Percentiles rank a stretch among this genome's conserved stretches.
Evolutionary conservation across 768 basidiomycete genomes (phyloP).

Genomic region (Basidioascus undulatus): DNA sequence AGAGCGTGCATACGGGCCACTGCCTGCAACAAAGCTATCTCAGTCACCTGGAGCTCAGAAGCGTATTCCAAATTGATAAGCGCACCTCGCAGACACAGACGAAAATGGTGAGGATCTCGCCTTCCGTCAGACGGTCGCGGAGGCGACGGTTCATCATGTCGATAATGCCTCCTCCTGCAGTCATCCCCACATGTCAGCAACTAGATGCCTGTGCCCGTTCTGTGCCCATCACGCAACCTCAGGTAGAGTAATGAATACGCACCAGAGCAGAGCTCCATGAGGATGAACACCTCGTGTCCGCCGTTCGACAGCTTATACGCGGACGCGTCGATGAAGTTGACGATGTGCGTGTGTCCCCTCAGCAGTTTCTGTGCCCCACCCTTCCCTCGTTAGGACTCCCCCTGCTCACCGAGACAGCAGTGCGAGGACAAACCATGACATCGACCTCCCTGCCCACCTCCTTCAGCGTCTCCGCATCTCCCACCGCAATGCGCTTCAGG

Average conservation of each 20-base stretch:
- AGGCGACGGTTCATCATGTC: slow-evolving; percentile 98
- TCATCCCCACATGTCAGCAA: too few species aligned
- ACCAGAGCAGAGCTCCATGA: slow-evolving; percentile 96
- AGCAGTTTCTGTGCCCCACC: slow-evolving; percentile 41
- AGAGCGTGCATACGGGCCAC: slow-evolving; percentile 91
- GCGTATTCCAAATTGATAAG: neutral
- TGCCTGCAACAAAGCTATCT: slow-evolving; percentile 23
- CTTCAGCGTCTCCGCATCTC: slow-evolving; percentile 63
- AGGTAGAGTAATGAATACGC: slow-evolving; percentile 15
- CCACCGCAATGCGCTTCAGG: slow-evolving; percentile 82
- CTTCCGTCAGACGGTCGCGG: slow-evolving; percentile 77
- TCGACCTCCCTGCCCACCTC: slow-evolving; percentile 97
- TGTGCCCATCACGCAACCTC: too few species aligned
- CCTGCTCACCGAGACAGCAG: neutral
- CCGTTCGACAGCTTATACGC: slow-evolving; percentile 66
- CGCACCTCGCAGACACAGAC: slow-evolving; percentile 69
- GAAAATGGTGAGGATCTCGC: slow-evolving; percentile 93
- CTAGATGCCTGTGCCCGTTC: neutral
- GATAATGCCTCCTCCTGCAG: slow-evolving; percentile 89
- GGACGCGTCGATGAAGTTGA: slow-evolving; percentile 84
- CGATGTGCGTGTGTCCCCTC: slow-evolving; percentile 82
- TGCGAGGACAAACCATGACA: slow-evolving; percentile 53
- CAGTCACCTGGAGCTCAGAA: too few species aligned
- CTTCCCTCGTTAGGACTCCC: neutral
- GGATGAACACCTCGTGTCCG: slow-evolving; percentile 71